Evolutionary conservation across 495 filamentous ascomycete species (phyloP).

Genomic region (Haplographium delicatum): DNA sequence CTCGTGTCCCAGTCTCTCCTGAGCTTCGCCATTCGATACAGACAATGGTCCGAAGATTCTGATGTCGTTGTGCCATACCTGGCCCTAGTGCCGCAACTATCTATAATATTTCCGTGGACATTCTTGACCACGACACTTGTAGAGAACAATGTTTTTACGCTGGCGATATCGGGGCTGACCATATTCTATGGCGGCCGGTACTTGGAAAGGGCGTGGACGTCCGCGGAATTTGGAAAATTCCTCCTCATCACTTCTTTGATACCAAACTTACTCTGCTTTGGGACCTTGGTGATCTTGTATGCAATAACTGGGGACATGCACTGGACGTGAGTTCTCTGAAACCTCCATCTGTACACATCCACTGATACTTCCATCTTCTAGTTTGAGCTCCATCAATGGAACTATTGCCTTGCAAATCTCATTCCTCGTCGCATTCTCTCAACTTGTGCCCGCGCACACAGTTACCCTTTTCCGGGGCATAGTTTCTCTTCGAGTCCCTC

Average conservation of each 20-base stretch:
- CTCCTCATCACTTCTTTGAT: conserved; percentile 69
- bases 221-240: conserved; percentile 89
- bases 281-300: conserved; percentile 66
- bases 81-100: conserved; percentile 74
- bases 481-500: conserved; percentile 80
- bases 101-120: conserved; percentile 88
- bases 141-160: conserved; percentile 88
- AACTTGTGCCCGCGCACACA: conserved; percentile 97
- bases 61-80: conserved; percentile 75
- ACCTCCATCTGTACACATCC: neutral
- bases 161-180: conserved; percentile 72
- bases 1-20: conserved; percentile 73
- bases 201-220: conserved; percentile 92
- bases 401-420: conserved; percentile 84
- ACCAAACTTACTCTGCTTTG: conserved; percentile 71
- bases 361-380: conserved; percentile 29
- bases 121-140: conserved; percentile 82
- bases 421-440: conserved; percentile 96
- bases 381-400: conserved; percentile 75
- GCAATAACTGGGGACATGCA: conserved; percentile 59
- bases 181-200: conserved; percentile 93
- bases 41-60: conserved; percentile 45
- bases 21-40: conserved; percentile 71
- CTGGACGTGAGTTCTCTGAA: conserved; percentile 57
- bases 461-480: conserved; percentile 85